Base-by-base conservation (phyloP, 345 rosid genomes). In the Theobroma cacao region DNA sequence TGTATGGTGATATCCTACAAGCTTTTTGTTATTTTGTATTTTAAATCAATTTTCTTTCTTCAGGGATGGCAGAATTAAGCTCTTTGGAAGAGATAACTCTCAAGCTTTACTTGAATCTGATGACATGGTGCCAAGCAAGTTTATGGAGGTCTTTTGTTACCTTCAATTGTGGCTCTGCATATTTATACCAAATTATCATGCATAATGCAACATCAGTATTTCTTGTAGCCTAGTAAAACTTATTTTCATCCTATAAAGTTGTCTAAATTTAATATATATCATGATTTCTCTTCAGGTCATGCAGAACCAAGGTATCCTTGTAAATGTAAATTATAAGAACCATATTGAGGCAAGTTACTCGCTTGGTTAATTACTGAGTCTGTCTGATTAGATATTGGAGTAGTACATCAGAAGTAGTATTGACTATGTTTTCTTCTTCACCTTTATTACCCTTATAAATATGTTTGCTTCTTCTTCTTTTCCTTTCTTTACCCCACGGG, bases 61-160 rank as follows among this genome's bases (percentile, higher is more conserved):
- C 77, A 95, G 99, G 82, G 91, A 95, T 85, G 99, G 98, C 64
- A 86, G 92, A 83, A 89, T 95, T 80, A 95, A 92, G 77, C 77
- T 93, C 70, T 89, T 86, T 79, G 99, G 99, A 71, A 88, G 82
- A 82, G 90, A 89, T 76, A 90, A 90, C 78, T 78, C 93, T 78
- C 98, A 95, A 79, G 81, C 82, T 79, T 68, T 91, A 72, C 92
- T 93, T 65, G 88, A 84, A 43, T 93, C 96, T 18, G 88, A 82
- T 41, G 95, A 92, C 76, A 79, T 79, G 31, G 88, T 85, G 7
- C 80, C 91, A 76, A 89, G 92, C 96, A 93, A 83, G 86, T 87
- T 89, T 81, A 72, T 92, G 62, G 90, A 93, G 98, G 98, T 95
- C 48, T 77, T 62, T 52, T 74, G 12, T 77, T 67, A 43, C 73